Percentiles rank a stretch among this genome's conserved stretches.
Evolutionary conservation across 2,329 filamentous ascomycete species (phyloP).

Genomic region (Pseudocercospora fuligena): DNA sequence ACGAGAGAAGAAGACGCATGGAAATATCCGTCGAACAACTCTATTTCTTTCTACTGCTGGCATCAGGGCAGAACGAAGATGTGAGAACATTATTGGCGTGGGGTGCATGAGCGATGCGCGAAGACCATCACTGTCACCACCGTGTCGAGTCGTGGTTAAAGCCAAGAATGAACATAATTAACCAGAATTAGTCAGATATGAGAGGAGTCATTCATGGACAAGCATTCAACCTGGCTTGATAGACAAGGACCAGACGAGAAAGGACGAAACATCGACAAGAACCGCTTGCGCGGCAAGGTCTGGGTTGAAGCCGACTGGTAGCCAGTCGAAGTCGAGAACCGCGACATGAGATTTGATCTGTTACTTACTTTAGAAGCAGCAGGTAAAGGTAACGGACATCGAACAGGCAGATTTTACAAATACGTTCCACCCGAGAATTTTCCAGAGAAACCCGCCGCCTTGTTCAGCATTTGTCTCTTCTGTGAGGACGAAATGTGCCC

Average conservation of each 20-base stretch:
- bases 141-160: neutral
- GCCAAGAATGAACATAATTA: neutral
- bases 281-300: neutral
- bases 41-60: slow-evolving; percentile 3
- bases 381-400: neutral
- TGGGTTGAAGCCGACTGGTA: neutral
- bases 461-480: slow-evolving; percentile 76
- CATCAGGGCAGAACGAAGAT: neutral
- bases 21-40: slow-evolving; percentile 14
- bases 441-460: slow-evolving; percentile 79
- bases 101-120: neutral
- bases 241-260: neutral
- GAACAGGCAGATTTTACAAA: slow-evolving; percentile 45
- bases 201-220: neutral
- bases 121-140: too few relatives aligned
- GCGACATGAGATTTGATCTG: neutral
- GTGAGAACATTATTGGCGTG: neutral
- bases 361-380: neutral
- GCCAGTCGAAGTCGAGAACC: neutral
- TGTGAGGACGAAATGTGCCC: slow-evolving; percentile 70
- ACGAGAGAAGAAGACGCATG: slow-evolving; percentile 14
- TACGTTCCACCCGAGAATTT: slow-evolving; percentile 77
- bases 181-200: neutral
- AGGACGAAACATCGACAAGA: neutral
- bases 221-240: neutral